Percentiles rank a stretch among this genome's conserved stretches.
phyloP scores from a whole-genome alignment of 75 land plant species.

The Cunninghamia lanceolata region DNA sequence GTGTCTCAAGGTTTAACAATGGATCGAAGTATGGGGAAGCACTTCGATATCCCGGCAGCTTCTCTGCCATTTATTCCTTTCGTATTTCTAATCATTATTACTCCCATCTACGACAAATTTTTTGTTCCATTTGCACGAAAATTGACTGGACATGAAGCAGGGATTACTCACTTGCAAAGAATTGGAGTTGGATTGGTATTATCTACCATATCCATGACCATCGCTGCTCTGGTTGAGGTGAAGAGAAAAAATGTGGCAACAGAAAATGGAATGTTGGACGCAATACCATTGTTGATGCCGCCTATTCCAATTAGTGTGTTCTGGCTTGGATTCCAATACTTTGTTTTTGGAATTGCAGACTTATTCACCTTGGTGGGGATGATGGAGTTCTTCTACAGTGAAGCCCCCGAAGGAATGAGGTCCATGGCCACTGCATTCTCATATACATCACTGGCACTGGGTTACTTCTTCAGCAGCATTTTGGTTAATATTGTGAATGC shows the following conservation, averaged over 20 bases:
- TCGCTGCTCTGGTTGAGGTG: slow-evolving; percentile 9
- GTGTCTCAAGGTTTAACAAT: slow-evolving; percentile 9
- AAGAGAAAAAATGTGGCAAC: slow-evolving; percentile 6
- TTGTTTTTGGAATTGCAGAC: slow-evolving; percentile 47
- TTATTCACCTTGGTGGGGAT: slow-evolving; percentile 48
- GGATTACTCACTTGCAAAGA: slow-evolving; percentile 46
- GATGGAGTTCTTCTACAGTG: slow-evolving; percentile 64
- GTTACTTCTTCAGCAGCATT: slow-evolving; percentile 32
- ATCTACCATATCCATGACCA: neutral
- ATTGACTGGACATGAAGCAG: slow-evolving; percentile 46
- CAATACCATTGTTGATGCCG: neutral
- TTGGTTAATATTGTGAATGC: slow-evolving; percentile 37
- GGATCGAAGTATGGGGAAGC: slow-evolving; percentile 1
- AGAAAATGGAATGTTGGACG: slow-evolving; percentile 19
- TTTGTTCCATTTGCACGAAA: slow-evolving; percentile 59
- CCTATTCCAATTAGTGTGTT: slow-evolving; percentile 45
- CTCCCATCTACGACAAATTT: slow-evolving; percentile 53
- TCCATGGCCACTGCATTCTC: neutral
- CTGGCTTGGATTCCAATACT: slow-evolving; percentile 57
- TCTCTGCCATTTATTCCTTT: slow-evolving; percentile 27
- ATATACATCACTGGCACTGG: neutral
- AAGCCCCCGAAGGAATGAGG: slow-evolving; percentile 42
- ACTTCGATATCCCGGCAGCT: neutral
- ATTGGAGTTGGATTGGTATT: slow-evolving; percentile 5
- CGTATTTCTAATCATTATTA: slow-evolving; percentile 37